Percentiles rank a stretch among this genome's conserved stretches.
phyloP scores from a whole-genome alignment of 139 green algal species.

The Yamagishiella unicocca region DNA sequence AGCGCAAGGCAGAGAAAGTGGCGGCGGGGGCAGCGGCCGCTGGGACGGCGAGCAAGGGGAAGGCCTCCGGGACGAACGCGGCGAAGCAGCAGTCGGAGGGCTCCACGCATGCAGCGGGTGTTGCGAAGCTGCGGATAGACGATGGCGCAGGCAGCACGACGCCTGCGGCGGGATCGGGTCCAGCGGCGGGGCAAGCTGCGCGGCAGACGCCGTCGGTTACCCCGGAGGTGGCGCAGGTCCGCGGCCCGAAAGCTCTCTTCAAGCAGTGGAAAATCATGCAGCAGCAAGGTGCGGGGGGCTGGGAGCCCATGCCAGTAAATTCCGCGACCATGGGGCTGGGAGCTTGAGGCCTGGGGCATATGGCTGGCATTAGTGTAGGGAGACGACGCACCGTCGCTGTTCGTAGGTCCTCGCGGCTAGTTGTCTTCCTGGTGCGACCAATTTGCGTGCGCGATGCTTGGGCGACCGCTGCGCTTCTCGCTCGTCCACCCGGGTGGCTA shows the following conservation, averaged over 20 bases:
- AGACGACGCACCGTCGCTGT: too few species aligned
- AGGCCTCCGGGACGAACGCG: not conserved
- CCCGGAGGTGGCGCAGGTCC: slow-evolving; percentile 25
- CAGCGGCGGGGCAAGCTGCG: not conserved
- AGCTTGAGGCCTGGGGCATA: too few species aligned
- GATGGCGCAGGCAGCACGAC: not conserved
- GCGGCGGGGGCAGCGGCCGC: not conserved
- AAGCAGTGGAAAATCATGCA: slow-evolving; percentile 66
- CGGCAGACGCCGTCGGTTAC: not conserved
- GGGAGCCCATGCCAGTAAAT: too few species aligned
- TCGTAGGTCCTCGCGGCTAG: too few species aligned
- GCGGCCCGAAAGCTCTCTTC: slow-evolving; percentile 64
- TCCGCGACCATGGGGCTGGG: too few species aligned
- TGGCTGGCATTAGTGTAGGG: too few species aligned
- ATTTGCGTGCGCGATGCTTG: too few species aligned
- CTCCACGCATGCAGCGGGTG: not conserved
- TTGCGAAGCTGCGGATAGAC: slow-evolving; percentile 13
- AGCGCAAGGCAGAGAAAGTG: slow-evolving; percentile 24
- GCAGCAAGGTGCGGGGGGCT: slow-evolving; percentile 35
- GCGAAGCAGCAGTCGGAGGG: slow-evolving; percentile 13
- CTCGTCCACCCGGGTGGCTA: too few species aligned
- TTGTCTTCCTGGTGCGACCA: too few species aligned
- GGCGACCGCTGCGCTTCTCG: too few species aligned
- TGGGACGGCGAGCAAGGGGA: slow-evolving; percentile 5
- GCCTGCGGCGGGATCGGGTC: not conserved